These are phyloP conservation scores for Dendrocalamus latiflorus DNA, from an alignment of 202 grass and related monocot species.

Conservation along the genomic window DNA sequence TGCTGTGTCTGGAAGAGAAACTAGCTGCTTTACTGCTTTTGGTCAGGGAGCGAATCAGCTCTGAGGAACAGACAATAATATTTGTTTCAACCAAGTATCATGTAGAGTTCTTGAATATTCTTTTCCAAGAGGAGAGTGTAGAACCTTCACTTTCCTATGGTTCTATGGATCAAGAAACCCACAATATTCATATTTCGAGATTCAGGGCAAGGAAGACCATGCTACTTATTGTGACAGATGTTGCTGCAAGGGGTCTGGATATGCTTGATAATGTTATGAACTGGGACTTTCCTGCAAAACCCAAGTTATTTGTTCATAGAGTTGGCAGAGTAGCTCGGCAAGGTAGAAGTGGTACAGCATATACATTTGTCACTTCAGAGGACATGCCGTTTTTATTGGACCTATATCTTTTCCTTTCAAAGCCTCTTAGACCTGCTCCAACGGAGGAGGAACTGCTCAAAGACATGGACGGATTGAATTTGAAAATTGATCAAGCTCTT, in stretches of 20 bases:
- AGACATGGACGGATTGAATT: conserved; percentile 53
- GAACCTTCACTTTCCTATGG: conserved; percentile 81
- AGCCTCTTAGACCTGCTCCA: conserved; percentile 77
- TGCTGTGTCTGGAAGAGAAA: conserved; percentile 86
- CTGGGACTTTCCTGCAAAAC: conserved; percentile 92
- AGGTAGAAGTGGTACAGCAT: conserved; percentile 85
- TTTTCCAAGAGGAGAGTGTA: conserved; percentile 83
- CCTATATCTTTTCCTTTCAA: conserved; percentile 93
- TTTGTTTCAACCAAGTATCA: conserved; percentile 97
- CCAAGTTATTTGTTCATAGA: conserved; percentile 93
- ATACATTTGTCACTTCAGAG: conserved; percentile 88
- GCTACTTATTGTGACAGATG: conserved; percentile 96
- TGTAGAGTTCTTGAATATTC: conserved; percentile 90
- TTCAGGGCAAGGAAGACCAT: conserved; percentile 89
- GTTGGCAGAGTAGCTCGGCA: conserved; percentile 84
- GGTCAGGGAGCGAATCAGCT: conserved; percentile 76
- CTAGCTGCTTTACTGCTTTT: conserved; percentile 83
- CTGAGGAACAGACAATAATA: conserved; percentile 79
- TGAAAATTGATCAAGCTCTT: conserved; percentile 67
- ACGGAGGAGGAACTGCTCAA: conserved; percentile 82
- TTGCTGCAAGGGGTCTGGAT: conserved; percentile 95
- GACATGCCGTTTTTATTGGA: conserved; percentile 80
- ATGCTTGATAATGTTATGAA: conserved; percentile 99
- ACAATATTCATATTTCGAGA: conserved; percentile 76
- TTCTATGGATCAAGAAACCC: conserved; percentile 97